A percentile compares a stretch with the other conserved stretches of the same genome.
phyloP scores from a whole-genome alignment of 805 yeast species.

The Hanseniaspora lindneri region DNA sequence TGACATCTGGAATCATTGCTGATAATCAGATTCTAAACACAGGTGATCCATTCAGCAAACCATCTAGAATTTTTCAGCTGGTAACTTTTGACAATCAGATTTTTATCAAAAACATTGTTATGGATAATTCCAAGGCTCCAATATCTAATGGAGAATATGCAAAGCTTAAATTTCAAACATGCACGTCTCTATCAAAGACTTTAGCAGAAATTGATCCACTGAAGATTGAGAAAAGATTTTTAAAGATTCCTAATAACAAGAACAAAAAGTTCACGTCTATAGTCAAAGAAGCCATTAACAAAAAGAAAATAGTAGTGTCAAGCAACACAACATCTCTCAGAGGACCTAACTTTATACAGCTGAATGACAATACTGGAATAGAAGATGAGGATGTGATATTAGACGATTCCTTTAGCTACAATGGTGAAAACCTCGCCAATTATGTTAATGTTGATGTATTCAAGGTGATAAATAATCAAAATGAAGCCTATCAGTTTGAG shows the following conservation, averaged over 20 bases:
- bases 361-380: neutral
- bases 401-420: neutral
- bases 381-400: neutral
- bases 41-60: conserved; percentile 42
- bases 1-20: conserved; percentile 8
- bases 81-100: conserved; percentile 65
- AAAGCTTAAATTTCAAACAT: conserved; percentile 59
- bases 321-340: conserved; percentile 2
- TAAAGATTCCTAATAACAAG: conserved; percentile 45
- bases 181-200: conserved; percentile 65
- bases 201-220: conserved; percentile 57
- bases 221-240: conserved; percentile 54
- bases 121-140: conserved; percentile 22
- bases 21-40: conserved; percentile 18
- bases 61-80: conserved; percentile 49
- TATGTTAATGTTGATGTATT: conserved; percentile 80
- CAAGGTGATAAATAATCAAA: conserved; percentile 41
- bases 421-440: conserved; percentile 40
- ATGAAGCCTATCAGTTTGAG: conserved; percentile 57
- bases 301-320: conserved; percentile 1
- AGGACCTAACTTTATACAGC: conserved; percentile 7
- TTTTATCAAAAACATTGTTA: conserved; percentile 40
- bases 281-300: neutral
- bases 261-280: conserved; percentile 6
- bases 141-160: conserved; percentile 32